Evolutionary conservation across 306 rosid species (phyloP).

Genomic region (Fragaria iinumae): DNA sequence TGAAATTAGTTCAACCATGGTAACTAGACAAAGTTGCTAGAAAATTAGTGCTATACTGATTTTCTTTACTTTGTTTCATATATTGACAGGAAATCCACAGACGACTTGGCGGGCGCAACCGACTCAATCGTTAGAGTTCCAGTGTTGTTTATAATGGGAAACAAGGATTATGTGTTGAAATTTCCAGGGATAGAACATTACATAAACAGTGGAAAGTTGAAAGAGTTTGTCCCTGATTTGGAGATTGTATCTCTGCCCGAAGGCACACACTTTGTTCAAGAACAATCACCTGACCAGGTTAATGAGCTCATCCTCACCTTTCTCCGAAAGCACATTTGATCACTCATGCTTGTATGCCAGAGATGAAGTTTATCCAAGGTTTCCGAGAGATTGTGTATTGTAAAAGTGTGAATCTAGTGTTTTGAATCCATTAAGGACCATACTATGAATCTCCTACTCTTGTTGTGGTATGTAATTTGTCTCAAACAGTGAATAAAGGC

Average conservation of each 20-base stretch:
- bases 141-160: slow-evolving; percentile 47
- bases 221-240: slow-evolving; percentile 48
- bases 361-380: not conserved
- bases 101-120: slow-evolving; percentile 25
- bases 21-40: not conserved
- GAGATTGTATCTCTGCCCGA: slow-evolving; percentile 42
- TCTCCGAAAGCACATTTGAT: slow-evolving; percentile 36
- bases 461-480: not conserved
- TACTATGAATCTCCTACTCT: not conserved
- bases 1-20: not conserved
- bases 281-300: slow-evolving; percentile 53
- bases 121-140: slow-evolving; percentile 42
- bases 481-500: not conserved
- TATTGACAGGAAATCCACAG: not conserved
- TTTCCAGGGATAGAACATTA: slow-evolving; percentile 54
- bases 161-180: slow-evolving; percentile 46
- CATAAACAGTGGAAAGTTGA: slow-evolving; percentile 41
- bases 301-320: slow-evolving; percentile 51
- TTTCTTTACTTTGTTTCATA: not conserved
- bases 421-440: not conserved
- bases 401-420: not conserved
- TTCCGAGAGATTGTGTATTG: not conserved
- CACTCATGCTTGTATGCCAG: not conserved
- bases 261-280: slow-evolving; percentile 58
- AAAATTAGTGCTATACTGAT: not conserved